phyloP scores from a whole-genome alignment of 2,329 filamentous ascomycete genomes.

The Botrytis hyacinthi region DNA sequence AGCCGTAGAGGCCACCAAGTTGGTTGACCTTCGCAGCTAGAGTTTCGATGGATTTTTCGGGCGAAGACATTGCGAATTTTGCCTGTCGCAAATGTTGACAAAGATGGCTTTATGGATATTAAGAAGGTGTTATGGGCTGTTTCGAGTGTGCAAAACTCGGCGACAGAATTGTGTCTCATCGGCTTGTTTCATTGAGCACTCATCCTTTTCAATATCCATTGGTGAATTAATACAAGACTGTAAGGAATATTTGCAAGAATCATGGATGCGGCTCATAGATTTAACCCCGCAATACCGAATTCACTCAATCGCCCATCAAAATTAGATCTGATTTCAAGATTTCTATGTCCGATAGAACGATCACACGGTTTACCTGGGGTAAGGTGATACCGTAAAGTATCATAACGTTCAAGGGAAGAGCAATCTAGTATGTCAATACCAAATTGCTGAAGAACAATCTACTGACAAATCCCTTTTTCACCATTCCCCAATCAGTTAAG shows the following conservation, averaged over 20 bases:
- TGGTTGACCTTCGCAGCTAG: neutral
- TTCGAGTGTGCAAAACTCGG: neutral
- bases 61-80: neutral
- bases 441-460: neutral
- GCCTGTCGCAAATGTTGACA: neutral
- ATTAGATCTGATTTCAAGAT: neutral
- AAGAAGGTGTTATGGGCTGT: neutral
- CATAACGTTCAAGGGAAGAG: neutral
- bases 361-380: neutral
- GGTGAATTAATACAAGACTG: neutral
- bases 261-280: too few relatives aligned
- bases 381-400: neutral
- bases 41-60: neutral
- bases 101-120: neutral
- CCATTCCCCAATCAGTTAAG: neutral
- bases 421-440: fast-evolving
- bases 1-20: neutral
- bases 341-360: neutral
- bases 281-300: neutral
- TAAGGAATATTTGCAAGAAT: neutral
- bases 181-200: neutral
- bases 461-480: neutral
- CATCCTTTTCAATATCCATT: neutral
- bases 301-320: neutral
- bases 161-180: neutral